Percentiles rank a stretch among this genome's conserved stretches.
These are phyloP conservation scores for Loxodes magnus DNA, from an alignment of 73 alveolate genomes.

Conservation along the genomic window DNA sequence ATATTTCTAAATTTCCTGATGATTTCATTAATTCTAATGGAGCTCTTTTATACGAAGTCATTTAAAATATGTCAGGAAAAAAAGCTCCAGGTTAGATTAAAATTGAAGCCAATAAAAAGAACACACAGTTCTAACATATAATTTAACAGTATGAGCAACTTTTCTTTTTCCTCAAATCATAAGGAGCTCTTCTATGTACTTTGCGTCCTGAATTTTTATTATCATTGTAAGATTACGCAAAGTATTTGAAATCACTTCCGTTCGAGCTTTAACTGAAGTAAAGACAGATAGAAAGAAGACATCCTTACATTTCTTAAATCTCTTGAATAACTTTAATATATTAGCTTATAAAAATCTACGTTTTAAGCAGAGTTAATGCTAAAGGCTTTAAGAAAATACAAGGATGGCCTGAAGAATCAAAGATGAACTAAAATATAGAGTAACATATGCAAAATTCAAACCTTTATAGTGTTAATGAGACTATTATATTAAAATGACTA, in stretches of 20 bases:
- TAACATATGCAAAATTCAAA: slow-evolving; percentile 61
- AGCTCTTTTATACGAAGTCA: slow-evolving; percentile 69
- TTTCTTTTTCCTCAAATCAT: slow-evolving; percentile 74
- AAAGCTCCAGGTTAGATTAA: slow-evolving; percentile 88
- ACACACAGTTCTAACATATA: slow-evolving; percentile 60
- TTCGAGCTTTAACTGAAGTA: slow-evolving; percentile 19
- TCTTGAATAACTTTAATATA: slow-evolving; percentile 87
- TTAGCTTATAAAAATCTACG: slow-evolving; percentile 80
- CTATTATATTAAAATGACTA: slow-evolving; percentile 86
- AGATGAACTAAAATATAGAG: slow-evolving; percentile 54
- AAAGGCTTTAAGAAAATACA: slow-evolving; percentile 73
- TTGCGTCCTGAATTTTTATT: slow-evolving; percentile 91
- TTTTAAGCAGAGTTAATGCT: slow-evolving; percentile 82
- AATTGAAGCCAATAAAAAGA: slow-evolving; percentile 40
- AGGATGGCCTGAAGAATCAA: slow-evolving; percentile 71
- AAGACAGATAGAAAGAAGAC: slow-evolving; percentile 17
- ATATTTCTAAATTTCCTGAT: slow-evolving; percentile 81
- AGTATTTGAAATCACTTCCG: slow-evolving; percentile 29
- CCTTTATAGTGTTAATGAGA: slow-evolving; percentile 81
- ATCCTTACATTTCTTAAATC: slow-evolving; percentile 83
- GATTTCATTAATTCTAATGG: slow-evolving; percentile 89
- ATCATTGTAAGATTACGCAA: slow-evolving; percentile 52
- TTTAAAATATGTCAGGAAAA: slow-evolving; percentile 73
- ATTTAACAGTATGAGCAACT: slow-evolving; percentile 88
- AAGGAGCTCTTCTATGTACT: slow-evolving; percentile 92